Conservation (phyloP, 2,329 filamentous ascomycete species). For the Hysterium pulicare region DNA sequence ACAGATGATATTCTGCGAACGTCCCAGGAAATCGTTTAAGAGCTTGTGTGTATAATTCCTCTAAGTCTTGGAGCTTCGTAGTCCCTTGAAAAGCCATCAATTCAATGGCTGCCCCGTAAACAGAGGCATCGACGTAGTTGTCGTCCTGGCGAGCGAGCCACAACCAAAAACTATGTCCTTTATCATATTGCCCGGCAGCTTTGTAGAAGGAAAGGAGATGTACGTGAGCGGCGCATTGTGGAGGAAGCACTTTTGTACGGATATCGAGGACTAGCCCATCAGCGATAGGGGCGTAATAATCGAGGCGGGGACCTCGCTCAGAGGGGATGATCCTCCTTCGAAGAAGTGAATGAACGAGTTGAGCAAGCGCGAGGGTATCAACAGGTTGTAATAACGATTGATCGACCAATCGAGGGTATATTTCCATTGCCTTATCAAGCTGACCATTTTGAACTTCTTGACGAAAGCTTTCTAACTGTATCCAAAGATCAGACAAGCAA, state of each 20-base stretch:
- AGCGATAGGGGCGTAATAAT: conserved; percentile 24
- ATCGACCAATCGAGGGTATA: conserved; percentile 24
- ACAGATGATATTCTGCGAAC: conserved; percentile 47
- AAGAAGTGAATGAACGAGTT: conserved; percentile 34
- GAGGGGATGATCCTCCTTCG: conserved; percentile 14
- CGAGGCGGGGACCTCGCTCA: conserved; percentile 8
- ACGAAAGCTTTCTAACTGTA: not conserved
- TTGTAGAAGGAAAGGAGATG: conserved; percentile 49
- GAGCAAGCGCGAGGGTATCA: conserved; percentile 31
- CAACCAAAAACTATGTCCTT: conserved; percentile 44
- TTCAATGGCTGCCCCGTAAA: conserved; percentile 51
- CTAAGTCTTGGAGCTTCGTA: conserved; percentile 40
- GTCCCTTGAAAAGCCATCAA: conserved; percentile 42
- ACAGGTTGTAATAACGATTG: conserved; percentile 11
- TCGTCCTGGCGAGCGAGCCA: conserved; percentile 46
- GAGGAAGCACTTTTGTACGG: conserved; percentile 28
- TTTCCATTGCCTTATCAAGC: conserved; percentile 12
- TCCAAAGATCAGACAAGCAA: not conserved
- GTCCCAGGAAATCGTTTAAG: conserved; percentile 47
- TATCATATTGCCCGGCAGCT: conserved; percentile 39
- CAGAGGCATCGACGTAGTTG: conserved; percentile 36
- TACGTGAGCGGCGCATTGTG: conserved; percentile 39
- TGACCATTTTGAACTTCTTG: not conserved
- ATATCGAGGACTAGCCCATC: conserved; percentile 41
- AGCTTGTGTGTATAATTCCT: conserved; percentile 44